Percentiles rank a stretch among this genome's conserved stretches.
Conservation (phyloP, 2,329 filamentous ascomycete genomes). For the Alternaria novae-zelandiae region DNA sequence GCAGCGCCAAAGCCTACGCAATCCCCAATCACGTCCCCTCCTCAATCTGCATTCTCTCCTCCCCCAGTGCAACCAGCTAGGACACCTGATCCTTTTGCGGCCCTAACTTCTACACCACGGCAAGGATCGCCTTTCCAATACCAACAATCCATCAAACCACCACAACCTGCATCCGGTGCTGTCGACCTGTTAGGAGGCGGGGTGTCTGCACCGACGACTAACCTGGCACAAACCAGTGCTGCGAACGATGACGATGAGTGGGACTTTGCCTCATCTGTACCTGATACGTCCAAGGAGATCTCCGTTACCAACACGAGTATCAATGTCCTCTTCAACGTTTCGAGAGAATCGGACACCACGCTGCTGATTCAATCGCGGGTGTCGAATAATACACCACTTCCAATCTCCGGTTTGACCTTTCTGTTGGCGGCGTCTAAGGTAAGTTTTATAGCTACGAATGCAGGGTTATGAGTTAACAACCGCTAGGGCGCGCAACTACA, state of each 20-base stretch:
- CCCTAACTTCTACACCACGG: constrained; percentile 61
- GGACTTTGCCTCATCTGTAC: constrained; percentile 88
- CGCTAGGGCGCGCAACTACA: constrained; percentile 77
- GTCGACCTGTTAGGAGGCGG: constrained; percentile 48
- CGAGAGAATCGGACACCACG: constrained; percentile 61
- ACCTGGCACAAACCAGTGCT: constrained; percentile 34
- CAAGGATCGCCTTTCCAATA: constrained; percentile 58
- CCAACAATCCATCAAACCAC: constrained; percentile 51
- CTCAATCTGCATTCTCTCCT: constrained; percentile 49
- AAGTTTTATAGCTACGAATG: constrained; percentile 1
- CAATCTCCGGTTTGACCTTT: constrained; percentile 82
- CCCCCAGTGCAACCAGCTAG: constrained; percentile 42
- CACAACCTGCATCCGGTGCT: constrained; percentile 37
- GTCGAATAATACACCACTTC: constrained; percentile 76
- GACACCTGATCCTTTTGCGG: constrained; percentile 65
- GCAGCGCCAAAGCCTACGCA: constrained; percentile 51
- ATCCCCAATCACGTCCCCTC: constrained; percentile 55
- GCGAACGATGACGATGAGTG: constrained; percentile 95
- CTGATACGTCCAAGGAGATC: constrained; percentile 70
- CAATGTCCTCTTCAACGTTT: constrained; percentile 75
- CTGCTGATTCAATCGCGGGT: constrained; percentile 80
- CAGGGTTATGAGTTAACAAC: constrained; percentile 11
- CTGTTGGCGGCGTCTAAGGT: constrained; percentile 95
- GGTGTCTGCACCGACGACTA: constrained; percentile 31
- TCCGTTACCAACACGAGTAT: constrained; percentile 73